A percentile compares a stretch with the other conserved stretches of the same genome.
These are phyloP conservation scores for Hirsutella thompsonii DNA, from an alignment of 2,329 filamentous ascomycete species.

Conservation along the genomic window DNA sequence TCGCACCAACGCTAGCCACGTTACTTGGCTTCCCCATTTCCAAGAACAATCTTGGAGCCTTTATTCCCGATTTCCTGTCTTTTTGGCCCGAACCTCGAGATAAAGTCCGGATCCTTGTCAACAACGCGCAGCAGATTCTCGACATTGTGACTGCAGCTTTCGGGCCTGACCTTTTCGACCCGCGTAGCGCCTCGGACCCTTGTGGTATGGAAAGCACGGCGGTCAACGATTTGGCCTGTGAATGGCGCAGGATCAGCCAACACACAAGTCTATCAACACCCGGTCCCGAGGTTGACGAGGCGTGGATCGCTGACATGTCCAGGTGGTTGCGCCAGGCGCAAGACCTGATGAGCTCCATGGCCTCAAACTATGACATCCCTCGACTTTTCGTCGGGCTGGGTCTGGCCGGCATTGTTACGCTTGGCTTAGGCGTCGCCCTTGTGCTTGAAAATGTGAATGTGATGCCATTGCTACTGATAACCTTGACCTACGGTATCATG, in stretches of 20 bases:
- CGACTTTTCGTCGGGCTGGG: conserved; percentile 39
- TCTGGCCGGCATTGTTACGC: conserved; percentile 19
- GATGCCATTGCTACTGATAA: conserved; percentile 35
- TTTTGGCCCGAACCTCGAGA: conserved; percentile 52
- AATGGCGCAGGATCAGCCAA: conserved; percentile 38
- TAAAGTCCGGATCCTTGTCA: conserved; percentile 53
- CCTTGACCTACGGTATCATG: conserved; percentile 61
- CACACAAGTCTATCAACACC: conserved; percentile 11
- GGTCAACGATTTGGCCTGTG: conserved; percentile 51
- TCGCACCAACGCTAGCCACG: conserved; percentile 78
- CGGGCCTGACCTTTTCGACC: conserved; percentile 30
- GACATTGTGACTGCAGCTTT: conserved; percentile 66
- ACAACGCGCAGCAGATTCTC: conserved; percentile 72
- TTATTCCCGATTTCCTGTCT: conserved; percentile 65
- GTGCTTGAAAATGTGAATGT: conserved; percentile 10
- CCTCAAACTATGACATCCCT: conserved; percentile 77
- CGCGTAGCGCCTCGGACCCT: conserved; percentile 18
- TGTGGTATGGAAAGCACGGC: conserved; percentile 21
- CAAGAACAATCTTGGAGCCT: conserved; percentile 77
- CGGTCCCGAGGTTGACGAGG: conserved; percentile 16
- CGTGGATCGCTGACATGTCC: conserved; percentile 30
- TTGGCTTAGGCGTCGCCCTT: conserved; percentile 6
- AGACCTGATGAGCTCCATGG: conserved; percentile 70
- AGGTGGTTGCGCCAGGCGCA: conserved; percentile 63
- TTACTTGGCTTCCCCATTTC: conserved; percentile 80